Percentiles rank a stretch among this genome's conserved stretches.
phyloP scores from a whole-genome alignment of 2,329 filamentous ascomycete genomes.

The Pseudopyrenochaeta lycopersici region DNA sequence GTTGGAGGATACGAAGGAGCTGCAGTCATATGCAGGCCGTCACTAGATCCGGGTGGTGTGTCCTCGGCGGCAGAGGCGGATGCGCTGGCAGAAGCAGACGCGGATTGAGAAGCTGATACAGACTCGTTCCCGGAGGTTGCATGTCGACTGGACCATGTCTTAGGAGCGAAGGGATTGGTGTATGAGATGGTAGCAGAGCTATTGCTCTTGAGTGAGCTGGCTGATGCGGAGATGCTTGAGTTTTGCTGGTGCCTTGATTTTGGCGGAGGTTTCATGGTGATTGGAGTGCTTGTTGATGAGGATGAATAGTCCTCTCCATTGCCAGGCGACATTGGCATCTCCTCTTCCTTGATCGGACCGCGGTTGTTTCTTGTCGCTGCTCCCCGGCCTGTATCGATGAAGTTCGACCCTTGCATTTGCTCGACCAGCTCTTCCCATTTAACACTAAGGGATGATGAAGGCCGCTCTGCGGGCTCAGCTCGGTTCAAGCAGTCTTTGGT shows the following conservation, averaged over 20 bases:
- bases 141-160: constrained; percentile 30
- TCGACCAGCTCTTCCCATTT: constrained; percentile 64
- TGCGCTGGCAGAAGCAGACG: constrained; percentile 41
- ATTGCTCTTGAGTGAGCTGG: constrained; percentile 42
- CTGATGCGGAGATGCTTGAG: constrained; percentile 43
- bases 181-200: constrained; percentile 33
- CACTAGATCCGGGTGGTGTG: constrained; percentile 47
- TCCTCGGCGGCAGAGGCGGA: constrained; percentile 46
- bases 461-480: constrained; percentile 62
- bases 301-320: constrained; percentile 37
- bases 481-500: constrained; percentile 61
- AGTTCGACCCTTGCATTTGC: constrained; percentile 49
- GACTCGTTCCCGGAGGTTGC: constrained; percentile 36
- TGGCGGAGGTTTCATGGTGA: constrained; percentile 43
- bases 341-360: constrained; percentile 35
- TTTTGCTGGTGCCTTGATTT: constrained; percentile 42
- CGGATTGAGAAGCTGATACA: constrained; percentile 33
- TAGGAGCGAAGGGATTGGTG: constrained; percentile 35
- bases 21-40: constrained; percentile 46
- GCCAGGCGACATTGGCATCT: constrained; percentile 33
- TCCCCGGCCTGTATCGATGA: constrained; percentile 40
- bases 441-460: constrained; percentile 57
- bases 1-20: constrained; percentile 41
- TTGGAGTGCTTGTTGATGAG: constrained; percentile 43
- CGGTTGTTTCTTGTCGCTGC: constrained; percentile 41